phyloP scores from a whole-genome alignment of 2,329 filamentous ascomycete species.

The Cordyceps militaris region DNA sequence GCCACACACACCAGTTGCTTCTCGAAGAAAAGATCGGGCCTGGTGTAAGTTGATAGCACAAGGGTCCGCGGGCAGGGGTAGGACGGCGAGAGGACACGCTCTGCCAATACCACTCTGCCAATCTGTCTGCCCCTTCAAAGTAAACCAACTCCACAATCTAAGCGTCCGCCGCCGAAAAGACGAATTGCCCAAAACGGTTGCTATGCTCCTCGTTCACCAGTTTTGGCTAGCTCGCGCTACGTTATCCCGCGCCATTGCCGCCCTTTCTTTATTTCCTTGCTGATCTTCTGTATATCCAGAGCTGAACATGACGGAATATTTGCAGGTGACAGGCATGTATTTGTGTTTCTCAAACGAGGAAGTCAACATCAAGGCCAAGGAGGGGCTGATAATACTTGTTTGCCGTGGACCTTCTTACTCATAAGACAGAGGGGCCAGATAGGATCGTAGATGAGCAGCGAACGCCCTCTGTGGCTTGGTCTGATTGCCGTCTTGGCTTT shows the following conservation, averaged over 20 bases:
- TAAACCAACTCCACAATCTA: background rate
- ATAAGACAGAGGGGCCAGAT: background rate
- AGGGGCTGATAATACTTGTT: background rate
- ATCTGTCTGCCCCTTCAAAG: too few relatives aligned
- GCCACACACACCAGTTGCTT: background rate
- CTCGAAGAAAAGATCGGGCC: constrained; percentile 6
- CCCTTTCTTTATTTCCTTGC: background rate
- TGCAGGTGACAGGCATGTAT: background rate
- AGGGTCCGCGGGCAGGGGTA: background rate
- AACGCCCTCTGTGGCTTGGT: constrained; percentile 6
- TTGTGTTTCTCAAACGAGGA: background rate
- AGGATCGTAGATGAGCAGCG: constrained; percentile 1
- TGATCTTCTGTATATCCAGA: background rate
- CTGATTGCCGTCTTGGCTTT: constrained; percentile 1
- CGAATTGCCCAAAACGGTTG: constrained; percentile 10
- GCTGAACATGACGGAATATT: background rate
- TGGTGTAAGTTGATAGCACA: background rate
- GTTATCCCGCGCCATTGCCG: background rate
- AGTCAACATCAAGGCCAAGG: background rate
- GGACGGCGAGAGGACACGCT: background rate
- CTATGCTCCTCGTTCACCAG: background rate
- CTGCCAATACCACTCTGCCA: too few relatives aligned
- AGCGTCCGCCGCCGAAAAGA: background rate
- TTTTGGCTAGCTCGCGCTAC: constrained; percentile 4
- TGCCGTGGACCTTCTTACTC: background rate